Percentiles rank a stretch among this genome's conserved stretches.
These are phyloP conservation scores for Cicer cuneatum DNA, from an alignment of 306 rosid genomes.

Conservation along the genomic window DNA sequence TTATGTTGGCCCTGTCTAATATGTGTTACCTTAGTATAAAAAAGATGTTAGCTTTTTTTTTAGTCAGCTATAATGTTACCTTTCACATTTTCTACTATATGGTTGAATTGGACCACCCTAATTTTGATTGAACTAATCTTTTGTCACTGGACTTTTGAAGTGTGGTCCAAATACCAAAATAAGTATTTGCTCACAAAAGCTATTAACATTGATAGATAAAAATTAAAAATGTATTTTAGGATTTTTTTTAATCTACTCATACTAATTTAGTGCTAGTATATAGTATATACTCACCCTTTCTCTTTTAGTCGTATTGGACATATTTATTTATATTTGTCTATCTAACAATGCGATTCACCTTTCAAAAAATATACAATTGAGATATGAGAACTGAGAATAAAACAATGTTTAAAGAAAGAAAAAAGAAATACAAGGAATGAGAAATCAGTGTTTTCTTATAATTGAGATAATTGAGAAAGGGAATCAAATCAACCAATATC, in stretches of 20 bases:
- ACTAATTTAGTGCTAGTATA: neutral
- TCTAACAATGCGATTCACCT: no score
- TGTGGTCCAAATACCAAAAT: neutral
- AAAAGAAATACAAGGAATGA: no score
- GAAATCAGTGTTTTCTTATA: no score
- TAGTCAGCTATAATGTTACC: neutral
- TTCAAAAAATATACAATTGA: no score
- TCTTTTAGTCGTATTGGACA: neutral
- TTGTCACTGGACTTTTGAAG: neutral
- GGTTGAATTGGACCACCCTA: constrained; percentile 12
- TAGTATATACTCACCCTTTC: neutral
- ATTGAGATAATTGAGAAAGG: no score
- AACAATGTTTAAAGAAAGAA: no score
- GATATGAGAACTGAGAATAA: no score
- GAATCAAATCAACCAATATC: no score
- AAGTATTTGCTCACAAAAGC: neutral
- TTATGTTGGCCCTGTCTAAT: no score
- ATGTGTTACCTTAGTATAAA: no score
- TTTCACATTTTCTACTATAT: neutral
- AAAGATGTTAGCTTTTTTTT: no score
- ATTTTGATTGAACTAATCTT: neutral
- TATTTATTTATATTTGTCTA: no score
- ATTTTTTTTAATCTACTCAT: constrained; percentile 4
- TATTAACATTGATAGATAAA: neutral
- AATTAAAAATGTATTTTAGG: neutral